A percentile compares a stretch with the other conserved stretches of the same genome.
Conservation (phyloP, 2,329 filamentous ascomycete genomes). For the Aspergillus calidoustus region DNA sequence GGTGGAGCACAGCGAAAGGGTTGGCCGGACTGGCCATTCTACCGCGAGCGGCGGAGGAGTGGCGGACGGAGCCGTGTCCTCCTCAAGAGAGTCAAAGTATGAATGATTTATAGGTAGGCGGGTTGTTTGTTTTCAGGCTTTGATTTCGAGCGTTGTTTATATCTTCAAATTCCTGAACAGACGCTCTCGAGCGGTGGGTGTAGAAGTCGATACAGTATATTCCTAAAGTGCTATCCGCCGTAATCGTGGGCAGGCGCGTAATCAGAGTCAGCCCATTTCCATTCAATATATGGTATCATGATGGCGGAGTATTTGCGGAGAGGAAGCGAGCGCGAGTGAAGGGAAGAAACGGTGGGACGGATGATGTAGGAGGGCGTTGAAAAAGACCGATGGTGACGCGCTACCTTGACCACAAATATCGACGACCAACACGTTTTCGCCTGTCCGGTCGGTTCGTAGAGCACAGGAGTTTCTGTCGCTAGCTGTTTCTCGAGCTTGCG, state of each 20-base stretch:
- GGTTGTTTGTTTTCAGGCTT: background rate
- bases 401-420: slow-evolving; percentile 20
- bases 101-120: background rate
- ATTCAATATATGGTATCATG: slow-evolving; percentile 8
- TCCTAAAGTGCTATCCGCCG: slow-evolving; percentile 23
- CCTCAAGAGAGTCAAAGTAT: background rate
- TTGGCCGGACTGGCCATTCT: slow-evolving; percentile 39
- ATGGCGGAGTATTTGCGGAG: slow-evolving; percentile 13
- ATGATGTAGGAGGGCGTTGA: slow-evolving; percentile 4
- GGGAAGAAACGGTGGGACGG: slow-evolving; percentile 12
- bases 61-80: slow-evolving; percentile 26
- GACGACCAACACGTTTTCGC: background rate
- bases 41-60: slow-evolving; percentile 29
- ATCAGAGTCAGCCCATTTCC: slow-evolving; percentile 26
- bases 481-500: background rate
- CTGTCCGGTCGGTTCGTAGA: background rate
- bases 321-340: slow-evolving; percentile 12
- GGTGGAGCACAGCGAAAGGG: slow-evolving; percentile 33
- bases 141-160: background rate
- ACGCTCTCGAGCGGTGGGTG: background rate
- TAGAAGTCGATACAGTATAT: slow-evolving; percentile 12
- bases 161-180: background rate
- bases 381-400: slow-evolving; percentile 12
- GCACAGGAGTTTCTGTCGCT: background rate
- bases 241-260: slow-evolving; percentile 26